Conservation (phyloP, 352 stramenopile genomes). For the Pythium biforme region DNA sequence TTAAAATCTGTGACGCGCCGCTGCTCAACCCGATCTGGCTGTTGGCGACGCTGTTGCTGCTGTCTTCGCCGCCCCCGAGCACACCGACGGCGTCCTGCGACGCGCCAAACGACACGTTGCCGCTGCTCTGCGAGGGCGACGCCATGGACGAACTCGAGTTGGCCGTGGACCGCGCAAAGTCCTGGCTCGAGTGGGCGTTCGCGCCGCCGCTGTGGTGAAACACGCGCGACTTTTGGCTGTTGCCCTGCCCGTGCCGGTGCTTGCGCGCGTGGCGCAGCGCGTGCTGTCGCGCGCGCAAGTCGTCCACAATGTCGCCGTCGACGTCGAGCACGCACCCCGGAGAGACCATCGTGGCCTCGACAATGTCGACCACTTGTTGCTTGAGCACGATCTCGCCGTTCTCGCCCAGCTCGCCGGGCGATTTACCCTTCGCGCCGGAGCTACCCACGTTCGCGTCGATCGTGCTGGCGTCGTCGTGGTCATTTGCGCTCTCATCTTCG, state of each 20-base stretch:
- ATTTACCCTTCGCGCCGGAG: constrained; percentile 1
- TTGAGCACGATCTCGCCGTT: constrained; percentile 59
- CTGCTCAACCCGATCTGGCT: constrained; percentile 41
- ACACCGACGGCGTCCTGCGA: constrained; percentile 44
- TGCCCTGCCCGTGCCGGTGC: constrained; percentile 17
- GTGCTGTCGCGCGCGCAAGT: constrained; percentile 56
- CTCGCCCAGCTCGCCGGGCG: constrained; percentile 18
- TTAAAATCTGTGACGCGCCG: constrained; percentile 43
- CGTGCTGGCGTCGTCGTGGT: constrained; percentile 30
- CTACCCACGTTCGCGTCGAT: constrained; percentile 12
- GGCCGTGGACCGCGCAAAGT: constrained; percentile 40
- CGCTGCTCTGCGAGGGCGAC: constrained; percentile 39
- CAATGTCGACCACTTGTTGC: constrained; percentile 78
- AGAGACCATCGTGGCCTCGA: constrained; percentile 68
- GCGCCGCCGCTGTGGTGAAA: constrained; percentile 25
- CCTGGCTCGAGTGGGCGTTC: constrained; percentile 28
- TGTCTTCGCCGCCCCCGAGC: constrained; percentile 32
- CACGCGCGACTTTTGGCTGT: constrained; percentile 46
- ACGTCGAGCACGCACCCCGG: constrained; percentile 78
- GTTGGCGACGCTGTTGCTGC: constrained; percentile 39
- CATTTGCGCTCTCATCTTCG: constrained; percentile 39
- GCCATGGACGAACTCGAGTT: constrained; percentile 50
- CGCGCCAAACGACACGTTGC: constrained; percentile 47
- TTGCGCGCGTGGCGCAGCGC: constrained; percentile 26
- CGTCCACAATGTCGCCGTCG: constrained; percentile 76